A percentile compares a stretch with the other conserved stretches of the same genome.
Conservation (phyloP, 768 basidiomycete genomes). For the Suillus discolor region DNA sequence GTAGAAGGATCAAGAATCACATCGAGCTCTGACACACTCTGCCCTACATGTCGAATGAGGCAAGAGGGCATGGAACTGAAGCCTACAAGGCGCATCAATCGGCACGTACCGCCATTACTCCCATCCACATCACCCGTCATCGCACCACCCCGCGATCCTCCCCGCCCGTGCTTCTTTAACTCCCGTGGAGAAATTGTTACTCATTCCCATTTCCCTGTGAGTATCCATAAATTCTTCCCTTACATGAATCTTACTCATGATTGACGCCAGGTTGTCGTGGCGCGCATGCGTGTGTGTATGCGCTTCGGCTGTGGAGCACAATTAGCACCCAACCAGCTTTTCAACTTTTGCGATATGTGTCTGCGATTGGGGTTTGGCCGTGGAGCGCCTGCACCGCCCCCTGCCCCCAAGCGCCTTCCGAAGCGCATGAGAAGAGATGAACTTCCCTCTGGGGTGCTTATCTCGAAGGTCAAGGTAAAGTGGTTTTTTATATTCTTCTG, state of each 20-base stretch:
- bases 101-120: constrained; percentile 4
- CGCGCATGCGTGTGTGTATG: constrained; percentile 14
- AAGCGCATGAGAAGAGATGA: not conserved
- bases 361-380: constrained; percentile 12
- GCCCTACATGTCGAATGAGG: constrained; percentile 16
- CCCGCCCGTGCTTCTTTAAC: constrained; percentile 6
- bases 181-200: constrained; percentile 5
- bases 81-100: not conserved
- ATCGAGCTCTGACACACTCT: constrained; percentile 10
- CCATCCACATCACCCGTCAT: not conserved
- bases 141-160: not conserved
- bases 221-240: not conserved
- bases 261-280: not conserved
- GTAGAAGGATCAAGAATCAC: constrained; percentile 8
- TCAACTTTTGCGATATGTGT: constrained; percentile 20
- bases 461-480: constrained; percentile 1
- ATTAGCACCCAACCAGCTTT: constrained; percentile 4
- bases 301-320: constrained; percentile 23
- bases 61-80: not conserved
- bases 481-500: too few species aligned
- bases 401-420: constrained; percentile 3
- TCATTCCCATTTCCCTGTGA: not conserved
- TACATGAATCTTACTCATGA: not conserved
- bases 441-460: not conserved
- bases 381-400: not conserved